Conservation (phyloP, 1,139 yeast species). For the Geotrichum cucujoidarum region DNA sequence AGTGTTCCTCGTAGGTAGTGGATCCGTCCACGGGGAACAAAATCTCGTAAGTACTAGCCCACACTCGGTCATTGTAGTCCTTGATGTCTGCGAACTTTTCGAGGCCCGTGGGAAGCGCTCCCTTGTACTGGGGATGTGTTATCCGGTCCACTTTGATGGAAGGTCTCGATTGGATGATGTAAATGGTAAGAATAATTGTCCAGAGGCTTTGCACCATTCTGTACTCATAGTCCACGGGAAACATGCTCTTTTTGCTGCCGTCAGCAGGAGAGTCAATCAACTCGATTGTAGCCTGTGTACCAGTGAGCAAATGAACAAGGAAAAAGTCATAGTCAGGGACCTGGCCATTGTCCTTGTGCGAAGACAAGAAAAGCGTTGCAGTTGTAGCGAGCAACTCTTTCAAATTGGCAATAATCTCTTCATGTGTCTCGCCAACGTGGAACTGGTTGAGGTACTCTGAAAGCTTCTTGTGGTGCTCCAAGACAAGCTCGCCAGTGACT, state of each 20-base stretch:
- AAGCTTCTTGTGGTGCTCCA: background rate
- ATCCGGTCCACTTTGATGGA: slow-evolving; percentile 22
- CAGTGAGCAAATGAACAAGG: slow-evolving; percentile 33
- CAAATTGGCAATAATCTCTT: slow-evolving; percentile 11
- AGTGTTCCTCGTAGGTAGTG: slow-evolving; percentile 25
- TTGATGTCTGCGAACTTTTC: background rate
- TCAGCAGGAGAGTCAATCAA: slow-evolving; percentile 17
- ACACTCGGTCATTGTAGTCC: slow-evolving; percentile 3
- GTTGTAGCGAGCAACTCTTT: slow-evolving; percentile 25
- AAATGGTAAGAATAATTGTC: slow-evolving; percentile 24
- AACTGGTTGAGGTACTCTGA: slow-evolving; percentile 5
- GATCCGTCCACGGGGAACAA: slow-evolving; percentile 6
- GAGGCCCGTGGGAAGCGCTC: background rate
- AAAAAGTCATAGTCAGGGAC: slow-evolving; percentile 30
- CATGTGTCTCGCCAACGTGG: slow-evolving; percentile 2
- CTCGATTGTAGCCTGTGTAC: slow-evolving; percentile 31
- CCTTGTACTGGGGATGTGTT: slow-evolving; percentile 10
- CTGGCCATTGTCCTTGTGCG: slow-evolving; percentile 20
- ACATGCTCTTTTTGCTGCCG: slow-evolving; percentile 5
- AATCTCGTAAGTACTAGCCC: slow-evolving; percentile 11
- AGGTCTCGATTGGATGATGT: slow-evolving; percentile 28
- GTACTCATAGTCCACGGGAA: slow-evolving; percentile 21
- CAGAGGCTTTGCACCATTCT: slow-evolving; percentile 24
- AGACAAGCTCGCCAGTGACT: slow-evolving; percentile 1
- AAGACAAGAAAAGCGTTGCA: slow-evolving; percentile 27